Evolutionary conservation across 108 stramenopile genomes (phyloP).

Genomic region (Asterionellopsis glacialis): DNA sequence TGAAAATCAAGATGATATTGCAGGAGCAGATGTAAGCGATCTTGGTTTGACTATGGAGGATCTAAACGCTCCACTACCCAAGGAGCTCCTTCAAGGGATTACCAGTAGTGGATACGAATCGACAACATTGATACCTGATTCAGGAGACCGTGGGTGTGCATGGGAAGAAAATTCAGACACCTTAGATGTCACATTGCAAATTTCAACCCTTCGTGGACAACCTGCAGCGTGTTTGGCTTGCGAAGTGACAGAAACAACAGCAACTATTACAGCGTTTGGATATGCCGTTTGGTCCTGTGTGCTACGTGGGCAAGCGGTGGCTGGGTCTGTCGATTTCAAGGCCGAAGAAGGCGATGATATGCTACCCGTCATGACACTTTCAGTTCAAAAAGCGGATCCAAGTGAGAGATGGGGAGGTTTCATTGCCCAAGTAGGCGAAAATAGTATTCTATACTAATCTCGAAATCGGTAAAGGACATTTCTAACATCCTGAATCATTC

Average conservation of each 20-base stretch:
- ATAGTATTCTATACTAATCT: slow-evolving; percentile 43
- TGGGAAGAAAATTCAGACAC: slow-evolving; percentile 41
- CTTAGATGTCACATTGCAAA: slow-evolving; percentile 31
- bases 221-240: slow-evolving; percentile 32
- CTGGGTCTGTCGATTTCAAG: slow-evolving; percentile 19
- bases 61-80: slow-evolving; percentile 30
- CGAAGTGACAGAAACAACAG: slow-evolving; percentile 28
- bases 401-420: slow-evolving; percentile 51
- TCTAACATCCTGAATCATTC: no score
- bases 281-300: slow-evolving; percentile 40
- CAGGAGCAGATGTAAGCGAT: slow-evolving; percentile 34
- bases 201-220: slow-evolving; percentile 51
- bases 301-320: slow-evolving; percentile 20
- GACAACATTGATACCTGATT: slow-evolving; percentile 28
- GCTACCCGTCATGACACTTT: slow-evolving; percentile 30
- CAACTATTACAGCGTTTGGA: slow-evolving; percentile 47
- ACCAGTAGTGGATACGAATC: slow-evolving; percentile 28
- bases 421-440: slow-evolving; percentile 46
- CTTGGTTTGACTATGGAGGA: slow-evolving; percentile 46
- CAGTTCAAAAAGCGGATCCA: slow-evolving; percentile 13
- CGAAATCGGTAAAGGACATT: not conserved
- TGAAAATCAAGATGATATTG: no score
- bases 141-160: slow-evolving; percentile 38
- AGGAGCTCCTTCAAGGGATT: slow-evolving; percentile 16
- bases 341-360: slow-evolving; percentile 37